Conservation (phyloP, 305 asterid genomes). For the Fraxinus latifolia region DNA sequence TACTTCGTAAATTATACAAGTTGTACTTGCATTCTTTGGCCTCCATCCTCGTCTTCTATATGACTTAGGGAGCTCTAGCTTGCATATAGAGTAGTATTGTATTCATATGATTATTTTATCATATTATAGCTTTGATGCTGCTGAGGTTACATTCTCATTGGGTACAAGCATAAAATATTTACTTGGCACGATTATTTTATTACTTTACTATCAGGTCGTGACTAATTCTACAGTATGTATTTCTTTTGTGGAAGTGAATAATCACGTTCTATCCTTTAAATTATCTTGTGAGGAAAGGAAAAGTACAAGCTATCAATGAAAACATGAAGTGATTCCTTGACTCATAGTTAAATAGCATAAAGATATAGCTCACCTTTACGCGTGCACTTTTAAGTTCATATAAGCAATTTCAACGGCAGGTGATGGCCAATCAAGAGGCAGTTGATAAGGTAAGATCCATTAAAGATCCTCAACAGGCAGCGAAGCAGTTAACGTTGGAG, state of each 20-base stretch:
- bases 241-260: not conserved
- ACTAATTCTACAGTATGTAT: not conserved
- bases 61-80: not conserved
- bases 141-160: not conserved
- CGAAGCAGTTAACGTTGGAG: conserved; percentile 65
- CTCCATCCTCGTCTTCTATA: not conserved
- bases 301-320: not conserved
- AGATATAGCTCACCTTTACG: not conserved
- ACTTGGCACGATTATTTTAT: not conserved
- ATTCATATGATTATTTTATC: not conserved
- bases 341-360: not conserved
- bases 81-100: not conserved
- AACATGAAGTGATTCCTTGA: not conserved
- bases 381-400: not conserved
- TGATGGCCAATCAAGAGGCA: conserved; percentile 78
- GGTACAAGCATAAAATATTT: not conserved
- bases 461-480: conserved; percentile 76
- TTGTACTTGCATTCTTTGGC: not conserved
- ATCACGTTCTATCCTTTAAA: not conserved
- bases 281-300: not conserved
- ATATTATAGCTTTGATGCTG: not conserved
- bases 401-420: conserved; percentile 37
- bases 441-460: conserved; percentile 52
- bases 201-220: not conserved
- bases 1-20: not conserved